Evolutionary conservation across 805 yeast genomes (phyloP), one percentile per base, ranked within the genome.

Genomic region (Kodamaea fukazawae): DNA sequence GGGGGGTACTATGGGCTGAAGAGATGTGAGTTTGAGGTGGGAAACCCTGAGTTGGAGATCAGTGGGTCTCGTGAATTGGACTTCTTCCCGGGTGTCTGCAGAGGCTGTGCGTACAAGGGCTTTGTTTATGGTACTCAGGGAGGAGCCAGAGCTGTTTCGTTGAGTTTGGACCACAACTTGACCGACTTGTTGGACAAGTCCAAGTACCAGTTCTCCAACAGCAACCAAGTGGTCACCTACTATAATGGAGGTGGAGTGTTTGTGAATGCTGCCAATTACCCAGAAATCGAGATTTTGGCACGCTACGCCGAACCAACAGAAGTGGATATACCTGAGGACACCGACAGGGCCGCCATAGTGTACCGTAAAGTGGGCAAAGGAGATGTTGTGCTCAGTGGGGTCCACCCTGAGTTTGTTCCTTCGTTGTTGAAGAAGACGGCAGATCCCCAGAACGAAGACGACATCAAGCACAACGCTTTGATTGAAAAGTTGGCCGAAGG

Each of bases 241-340:
- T 85, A 79, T 58, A 90, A 93, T 50, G 99, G 99, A 4, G 99
- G 99, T 22, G 83, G 86, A 2, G 73, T 84, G 9, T 91, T 93
- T 63, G 81, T 83, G 9, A 83, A 86, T 56, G 90, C 96, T 1
- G 75, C 77, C 2, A 66, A 69, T 35, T 76, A 66, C 50, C 60
- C 67, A 4, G 73, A 76, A 34, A 88, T 85, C 2, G 83, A 86
- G 46, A 76, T 91, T 0, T 60, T 93, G 33, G 96, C 96, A 0
- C 60, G 72, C 3, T 93, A 86, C 54, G 54, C 54, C 0, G 86
- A 77, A 1, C 61, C 65, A 0, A 52, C 80, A 0, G 84, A 81
- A 34, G 81, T 85, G 7, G 0, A 51, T 79, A 1, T 83, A 81
- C 36, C 81, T 84, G 5, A 65, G 60, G 8, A 60, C 46, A 20